phyloP scores from a whole-genome alignment of 805 yeast genomes.

The Groenewaldozyma tartarivorans region DNA sequence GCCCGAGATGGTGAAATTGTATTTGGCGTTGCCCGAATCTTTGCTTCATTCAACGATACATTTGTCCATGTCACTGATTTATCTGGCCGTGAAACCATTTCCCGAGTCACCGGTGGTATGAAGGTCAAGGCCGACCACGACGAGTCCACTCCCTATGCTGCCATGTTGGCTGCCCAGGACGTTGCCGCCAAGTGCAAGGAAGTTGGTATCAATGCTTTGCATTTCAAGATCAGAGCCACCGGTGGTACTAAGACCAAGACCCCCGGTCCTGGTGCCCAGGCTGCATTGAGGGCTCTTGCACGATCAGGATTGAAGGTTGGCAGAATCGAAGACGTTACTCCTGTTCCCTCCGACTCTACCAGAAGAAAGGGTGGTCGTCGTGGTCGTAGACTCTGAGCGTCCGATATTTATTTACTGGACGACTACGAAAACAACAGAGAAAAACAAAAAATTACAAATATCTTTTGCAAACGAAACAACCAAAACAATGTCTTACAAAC shows the following conservation, averaged over 20 bases:
- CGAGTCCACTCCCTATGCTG: constrained; percentile 99
- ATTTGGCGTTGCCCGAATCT: constrained; percentile 99
- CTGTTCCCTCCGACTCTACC: constrained; percentile 99
- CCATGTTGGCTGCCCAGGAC: constrained; percentile 99
- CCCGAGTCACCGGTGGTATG: constrained; percentile 99
- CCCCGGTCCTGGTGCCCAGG: constrained; percentile 99
- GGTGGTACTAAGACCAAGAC: constrained; percentile 99
- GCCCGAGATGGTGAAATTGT: constrained; percentile 97
- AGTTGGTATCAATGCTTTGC: constrained; percentile 99
- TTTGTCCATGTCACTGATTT: constrained; percentile 99
- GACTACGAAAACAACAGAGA: background rate
- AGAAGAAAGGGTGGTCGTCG: constrained; percentile 99
- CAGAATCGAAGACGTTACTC: constrained; percentile 99
- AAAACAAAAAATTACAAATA: background rate
- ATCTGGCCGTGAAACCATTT: constrained; percentile 99
- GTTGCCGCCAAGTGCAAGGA: constrained; percentile 98
- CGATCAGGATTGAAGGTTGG: constrained; percentile 99
- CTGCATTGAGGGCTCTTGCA: constrained; percentile 98
- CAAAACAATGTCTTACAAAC: background rate
- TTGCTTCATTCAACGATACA: constrained; percentile 99
- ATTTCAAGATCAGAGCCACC: constrained; percentile 98
- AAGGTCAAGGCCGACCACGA: constrained; percentile 99
- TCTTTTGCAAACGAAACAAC: background rate
- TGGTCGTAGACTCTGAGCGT: constrained; percentile 96
- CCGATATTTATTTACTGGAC: too few species aligned